Base-by-base conservation (phyloP, 2,329 filamentous ascomycete species). In the Arthrobotrys megalospora region DNA sequence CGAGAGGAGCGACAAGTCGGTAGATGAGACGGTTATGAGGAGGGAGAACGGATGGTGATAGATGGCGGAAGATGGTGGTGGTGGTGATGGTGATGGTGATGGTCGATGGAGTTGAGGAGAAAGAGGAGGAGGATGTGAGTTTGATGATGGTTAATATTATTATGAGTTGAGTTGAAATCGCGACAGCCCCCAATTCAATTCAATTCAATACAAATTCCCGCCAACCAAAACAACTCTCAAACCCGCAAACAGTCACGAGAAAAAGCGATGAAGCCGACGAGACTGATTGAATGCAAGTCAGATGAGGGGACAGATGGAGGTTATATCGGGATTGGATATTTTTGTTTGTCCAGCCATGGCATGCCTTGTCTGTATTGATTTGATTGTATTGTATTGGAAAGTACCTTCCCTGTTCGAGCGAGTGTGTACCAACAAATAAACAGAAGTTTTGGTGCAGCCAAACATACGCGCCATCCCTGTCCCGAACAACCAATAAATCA, bases 371-470 rank as follows among this genome's bases (percentile, higher is more conserved):
- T 19, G 58, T n/a, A 8, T 43, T 43, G 58, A 16, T n/a, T 24
- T 16, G n/a, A 8, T 8, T 45, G 10, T 21, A 43, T 38, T 55
- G 12, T 34, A 21, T 28, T 21, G 16, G 50, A 34, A 63, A 63
- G 58, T n/a, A 60, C n/a, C 14, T 12, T 8, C 14, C 8, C 16
- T 24, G 32, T 41, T 32, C 53, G 45, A 28, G 67, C 53, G 45
- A 28, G 67, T 71, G 70, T 75, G 60, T 73, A 73, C 71, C 63
- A 77, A 66, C 72, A 77, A 77, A 77, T 77, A 77, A 77, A 77
- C 72, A 77, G 72, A 60, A 58, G n/a, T 70, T 76, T 69, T 41
- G 72, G 72, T 52, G 28, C 32, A 19, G 65, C 21, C 64, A 14
- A 16, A 36, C 58, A 41, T 32, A 77, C 72, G 72, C 72, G 72